These are phyloP conservation scores for Alternaria dauci DNA, from an alignment of 2,329 filamentous ascomycete species.

Conservation along the genomic window DNA sequence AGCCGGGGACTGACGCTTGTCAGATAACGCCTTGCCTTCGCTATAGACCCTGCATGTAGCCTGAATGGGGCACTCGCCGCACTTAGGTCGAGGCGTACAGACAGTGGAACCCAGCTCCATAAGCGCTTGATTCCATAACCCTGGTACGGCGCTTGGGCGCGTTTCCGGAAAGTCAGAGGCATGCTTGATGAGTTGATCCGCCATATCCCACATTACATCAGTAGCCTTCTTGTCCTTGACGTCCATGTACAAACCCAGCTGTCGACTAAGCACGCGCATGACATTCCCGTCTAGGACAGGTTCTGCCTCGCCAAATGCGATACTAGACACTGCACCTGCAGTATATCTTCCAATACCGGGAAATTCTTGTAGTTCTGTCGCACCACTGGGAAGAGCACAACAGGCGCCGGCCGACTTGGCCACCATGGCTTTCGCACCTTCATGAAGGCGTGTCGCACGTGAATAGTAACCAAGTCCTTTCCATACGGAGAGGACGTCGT, in stretches of 20 bases:
- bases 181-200: slow-evolving; percentile 63
- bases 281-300: slow-evolving; percentile 73
- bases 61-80: slow-evolving; percentile 51
- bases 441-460: slow-evolving; percentile 67
- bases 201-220: slow-evolving; percentile 67
- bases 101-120: slow-evolving; percentile 73
- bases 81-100: slow-evolving; percentile 68
- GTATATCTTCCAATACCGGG: slow-evolving; percentile 70
- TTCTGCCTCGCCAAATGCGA: slow-evolving; percentile 67
- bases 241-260: slow-evolving; percentile 66
- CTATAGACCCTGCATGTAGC: slow-evolving; percentile 43
- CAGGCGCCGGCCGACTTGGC: slow-evolving; percentile 39
- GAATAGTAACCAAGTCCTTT: slow-evolving; percentile 71
- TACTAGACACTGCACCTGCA: slow-evolving; percentile 68
- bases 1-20: slow-evolving; percentile 19
- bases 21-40: slow-evolving; percentile 38
- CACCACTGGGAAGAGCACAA: slow-evolving; percentile 61
- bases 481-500: slow-evolving; percentile 68
- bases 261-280: slow-evolving; percentile 66
- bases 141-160: slow-evolving; percentile 60
- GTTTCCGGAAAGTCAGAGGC: slow-evolving; percentile 52
- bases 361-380: slow-evolving; percentile 59
- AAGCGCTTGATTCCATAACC: slow-evolving; percentile 69
- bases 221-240: slow-evolving; percentile 64
- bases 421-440: slow-evolving; percentile 63